phyloP scores from a whole-genome alignment of 441 rosid species.

The Pelargonium fulgidum region DNA sequence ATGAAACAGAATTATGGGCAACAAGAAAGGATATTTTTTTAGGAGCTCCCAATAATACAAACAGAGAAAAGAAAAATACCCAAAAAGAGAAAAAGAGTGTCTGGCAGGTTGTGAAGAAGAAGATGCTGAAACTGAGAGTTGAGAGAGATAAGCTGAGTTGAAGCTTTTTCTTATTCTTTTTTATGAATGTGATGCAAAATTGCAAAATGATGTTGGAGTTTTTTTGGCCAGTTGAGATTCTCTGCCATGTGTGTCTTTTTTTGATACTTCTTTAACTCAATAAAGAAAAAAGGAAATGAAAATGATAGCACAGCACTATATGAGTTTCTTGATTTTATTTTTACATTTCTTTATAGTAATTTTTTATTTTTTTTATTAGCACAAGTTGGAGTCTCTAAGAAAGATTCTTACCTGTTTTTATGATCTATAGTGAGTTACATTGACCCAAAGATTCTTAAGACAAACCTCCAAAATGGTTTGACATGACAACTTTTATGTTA shows the following conservation, averaged over 20 bases:
- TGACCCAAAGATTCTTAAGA: constrained; percentile 21
- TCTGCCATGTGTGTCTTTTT: not conserved
- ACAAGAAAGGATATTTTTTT: not conserved
- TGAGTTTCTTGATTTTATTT: not conserved
- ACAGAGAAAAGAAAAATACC: not conserved
- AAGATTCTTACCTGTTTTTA: constrained; percentile 15
- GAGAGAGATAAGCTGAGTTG: constrained; percentile 7
- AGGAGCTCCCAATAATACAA: not conserved
- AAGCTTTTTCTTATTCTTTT: not conserved
- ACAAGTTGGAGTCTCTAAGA: constrained; percentile 3
- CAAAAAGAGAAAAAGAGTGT: not conserved
- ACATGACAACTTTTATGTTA: not conserved
- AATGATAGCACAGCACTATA: not conserved
- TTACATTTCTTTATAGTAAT: not conserved
- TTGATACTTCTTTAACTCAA: not conserved
- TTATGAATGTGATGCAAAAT: not conserved
- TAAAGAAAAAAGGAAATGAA: not conserved
- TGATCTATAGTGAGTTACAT: constrained; percentile 8
- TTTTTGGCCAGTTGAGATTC: constrained; percentile 8
- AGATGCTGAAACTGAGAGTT: not conserved
- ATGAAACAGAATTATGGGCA: not conserved
- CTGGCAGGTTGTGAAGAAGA: not conserved
- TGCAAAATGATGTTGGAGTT: constrained; percentile 4
- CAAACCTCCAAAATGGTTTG: constrained; percentile 5
- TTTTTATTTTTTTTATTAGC: not conserved